A percentile compares a stretch with the other conserved stretches of the same genome.
These are phyloP conservation scores for Oryza punctata DNA, from an alignment of 176 grass and related monocot species.

Conservation along the genomic window DNA sequence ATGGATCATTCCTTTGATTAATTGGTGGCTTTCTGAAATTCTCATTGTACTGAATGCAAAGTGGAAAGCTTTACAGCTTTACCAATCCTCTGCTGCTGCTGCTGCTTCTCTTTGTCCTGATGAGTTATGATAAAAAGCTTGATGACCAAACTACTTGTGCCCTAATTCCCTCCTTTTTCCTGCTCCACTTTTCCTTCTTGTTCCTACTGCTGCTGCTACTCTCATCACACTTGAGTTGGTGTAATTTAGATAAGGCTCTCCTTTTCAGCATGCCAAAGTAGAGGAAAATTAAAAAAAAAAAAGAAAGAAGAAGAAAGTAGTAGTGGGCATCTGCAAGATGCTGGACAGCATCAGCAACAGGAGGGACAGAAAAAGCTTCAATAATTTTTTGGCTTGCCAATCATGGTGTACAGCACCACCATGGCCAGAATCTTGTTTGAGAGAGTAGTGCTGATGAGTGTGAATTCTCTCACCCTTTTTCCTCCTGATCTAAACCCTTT, in stretches of 20 bases:
- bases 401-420: conserved; percentile 37
- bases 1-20: conserved; percentile 1
- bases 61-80: conserved; percentile 52
- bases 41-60: conserved; percentile 41
- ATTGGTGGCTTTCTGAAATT: conserved; percentile 38
- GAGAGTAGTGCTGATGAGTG: conserved; percentile 14
- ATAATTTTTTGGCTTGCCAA: conserved; percentile 49
- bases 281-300: not conserved
- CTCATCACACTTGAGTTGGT: conserved; percentile 14
- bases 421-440: conserved; percentile 51
- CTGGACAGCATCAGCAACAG: conserved; percentile 48
- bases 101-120: conserved; percentile 37
- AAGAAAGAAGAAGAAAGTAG: not conserved
- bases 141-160: conserved; percentile 33
- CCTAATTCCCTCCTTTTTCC: not conserved
- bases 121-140: conserved; percentile 46
- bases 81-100: conserved; percentile 12
- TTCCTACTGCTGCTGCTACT: not conserved
- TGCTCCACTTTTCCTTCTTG: conserved; percentile 6
- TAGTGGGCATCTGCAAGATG: conserved; percentile 52
- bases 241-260: conserved; percentile 43
- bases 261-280: conserved; percentile 38
- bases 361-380: conserved; percentile 36
- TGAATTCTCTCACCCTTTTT: conserved; percentile 24
- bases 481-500: conserved; percentile 11